Percentiles rank a stretch among this genome's conserved stretches.
Conservation (phyloP, 306 rosid species). For the Fragaria ananassa region DNA sequence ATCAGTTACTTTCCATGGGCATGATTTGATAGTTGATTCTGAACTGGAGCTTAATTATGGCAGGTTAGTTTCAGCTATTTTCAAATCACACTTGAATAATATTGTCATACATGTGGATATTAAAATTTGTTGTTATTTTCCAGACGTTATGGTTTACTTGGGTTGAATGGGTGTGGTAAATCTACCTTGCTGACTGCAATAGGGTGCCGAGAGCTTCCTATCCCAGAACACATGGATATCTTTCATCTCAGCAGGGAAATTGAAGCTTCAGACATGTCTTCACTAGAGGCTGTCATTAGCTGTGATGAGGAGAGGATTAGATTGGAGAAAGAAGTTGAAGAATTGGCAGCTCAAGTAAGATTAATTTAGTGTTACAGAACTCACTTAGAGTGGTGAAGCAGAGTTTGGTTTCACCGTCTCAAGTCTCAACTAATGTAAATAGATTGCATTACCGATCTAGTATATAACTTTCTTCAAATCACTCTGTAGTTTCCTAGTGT, state of each 20-base stretch:
- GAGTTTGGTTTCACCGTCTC: neutral
- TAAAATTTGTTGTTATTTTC: neutral
- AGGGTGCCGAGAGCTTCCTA: slow-evolving; percentile 85
- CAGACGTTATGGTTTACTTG: slow-evolving; percentile 95
- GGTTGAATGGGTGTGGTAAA: slow-evolving; percentile 95
- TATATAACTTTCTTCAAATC: neutral
- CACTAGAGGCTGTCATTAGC: slow-evolving; percentile 82
- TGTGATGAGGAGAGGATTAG: slow-evolving; percentile 94
- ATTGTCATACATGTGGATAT: neutral
- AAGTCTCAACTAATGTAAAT: neutral
- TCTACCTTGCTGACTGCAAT: slow-evolving; percentile 87
- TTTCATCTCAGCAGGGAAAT: slow-evolving; percentile 82
- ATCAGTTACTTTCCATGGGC: slow-evolving; percentile 94
- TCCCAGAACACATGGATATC: slow-evolving; percentile 97
- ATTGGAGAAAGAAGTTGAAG: slow-evolving; percentile 89
- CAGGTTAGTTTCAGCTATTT: slow-evolving; percentile 45
- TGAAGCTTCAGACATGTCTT: slow-evolving; percentile 97
- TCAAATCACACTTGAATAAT: neutral
- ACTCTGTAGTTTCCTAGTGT: neutral
- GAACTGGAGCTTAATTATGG: slow-evolving; percentile 97
- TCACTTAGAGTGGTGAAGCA: neutral
- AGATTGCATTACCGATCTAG: neutral
- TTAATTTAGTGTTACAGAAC: neutral
- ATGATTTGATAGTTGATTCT: slow-evolving; percentile 87
- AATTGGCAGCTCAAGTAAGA: slow-evolving; percentile 69